phyloP scores from a whole-genome alignment of 108 stramenopile genomes.

The Cylindrotheca closterium region DNA sequence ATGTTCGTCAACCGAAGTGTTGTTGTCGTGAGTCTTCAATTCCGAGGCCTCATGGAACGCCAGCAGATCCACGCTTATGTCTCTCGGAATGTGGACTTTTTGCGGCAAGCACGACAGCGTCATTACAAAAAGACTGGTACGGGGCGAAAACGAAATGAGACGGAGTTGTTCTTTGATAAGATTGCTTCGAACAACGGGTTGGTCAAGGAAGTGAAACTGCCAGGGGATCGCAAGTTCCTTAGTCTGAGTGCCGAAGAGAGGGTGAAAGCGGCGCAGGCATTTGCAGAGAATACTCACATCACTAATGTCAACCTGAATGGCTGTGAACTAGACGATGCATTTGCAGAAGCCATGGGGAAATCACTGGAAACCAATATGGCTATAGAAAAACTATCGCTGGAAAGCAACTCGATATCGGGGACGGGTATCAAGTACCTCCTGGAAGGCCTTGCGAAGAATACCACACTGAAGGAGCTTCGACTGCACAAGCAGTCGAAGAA shows the following conservation, averaged over 20 bases:
- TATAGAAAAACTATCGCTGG: constrained; percentile 25
- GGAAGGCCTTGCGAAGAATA: constrained; percentile 28
- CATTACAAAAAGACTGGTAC: constrained; percentile 32
- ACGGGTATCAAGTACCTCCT: constrained; percentile 38
- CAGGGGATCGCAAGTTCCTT: constrained; percentile 31
- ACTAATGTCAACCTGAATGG: constrained; percentile 18
- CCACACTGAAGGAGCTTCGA: constrained; percentile 29
- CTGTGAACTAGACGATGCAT: constrained; percentile 29
- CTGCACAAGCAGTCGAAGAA: constrained; percentile 46
- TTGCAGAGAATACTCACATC: constrained; percentile 36
- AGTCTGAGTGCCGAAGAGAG: constrained; percentile 32
- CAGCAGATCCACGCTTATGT: constrained; percentile 37
- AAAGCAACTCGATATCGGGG: constrained; percentile 36
- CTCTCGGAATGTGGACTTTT: constrained; percentile 35
- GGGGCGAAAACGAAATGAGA: constrained; percentile 36
- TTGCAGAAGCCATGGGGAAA: constrained; percentile 22
- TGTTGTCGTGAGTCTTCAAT: constrained; percentile 26
- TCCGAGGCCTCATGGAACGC: constrained; percentile 37
- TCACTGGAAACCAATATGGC: constrained; percentile 16
- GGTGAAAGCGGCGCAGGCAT: constrained; percentile 28
- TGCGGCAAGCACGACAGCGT: constrained; percentile 40
- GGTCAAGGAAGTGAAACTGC: constrained; percentile 30
- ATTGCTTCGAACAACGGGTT: constrained; percentile 29
- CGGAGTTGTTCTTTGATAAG: constrained; percentile 36
- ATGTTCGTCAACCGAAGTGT: constrained; percentile 41